Conservation (phyloP, 2,329 filamentous ascomycete genomes). For the Sporothrix mexicana region DNA sequence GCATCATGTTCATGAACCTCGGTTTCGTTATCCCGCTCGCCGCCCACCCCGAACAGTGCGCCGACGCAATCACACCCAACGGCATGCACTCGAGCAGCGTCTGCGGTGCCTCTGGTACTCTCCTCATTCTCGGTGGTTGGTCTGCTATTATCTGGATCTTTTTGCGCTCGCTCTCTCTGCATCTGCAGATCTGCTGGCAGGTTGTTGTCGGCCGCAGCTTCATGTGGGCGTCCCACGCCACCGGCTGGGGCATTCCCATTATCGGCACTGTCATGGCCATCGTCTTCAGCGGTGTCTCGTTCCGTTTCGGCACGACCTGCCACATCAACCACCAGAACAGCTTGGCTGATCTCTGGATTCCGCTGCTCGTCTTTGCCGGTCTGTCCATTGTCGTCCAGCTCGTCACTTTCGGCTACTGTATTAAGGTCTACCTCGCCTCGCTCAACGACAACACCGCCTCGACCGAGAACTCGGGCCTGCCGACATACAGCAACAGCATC, state of each 20-base stretch:
- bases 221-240: constrained; percentile 80
- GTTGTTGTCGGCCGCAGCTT: constrained; percentile 85
- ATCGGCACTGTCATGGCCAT: constrained; percentile 77
- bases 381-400: constrained; percentile 81
- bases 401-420: constrained; percentile 86
- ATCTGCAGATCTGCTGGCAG: constrained; percentile 98
- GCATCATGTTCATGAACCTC: constrained; percentile 80
- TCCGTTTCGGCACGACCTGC: constrained; percentile 88
- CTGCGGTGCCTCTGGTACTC: constrained; percentile 86
- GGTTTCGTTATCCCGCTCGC: constrained; percentile 90
- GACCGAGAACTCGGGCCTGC: constrained; percentile 73
- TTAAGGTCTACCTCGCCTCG: constrained; percentile 90
- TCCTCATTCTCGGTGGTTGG: constrained; percentile 86
- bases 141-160: constrained; percentile 88
- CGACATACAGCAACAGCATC: constrained; percentile 76
- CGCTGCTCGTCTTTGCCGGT: constrained; percentile 77
- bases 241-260: constrained; percentile 84
- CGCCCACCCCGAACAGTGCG: constrained; percentile 79
- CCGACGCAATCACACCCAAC: constrained; percentile 88
- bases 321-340: constrained; percentile 92
- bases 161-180: constrained; percentile 85
- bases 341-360: constrained; percentile 87
- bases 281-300: constrained; percentile 88
- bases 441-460: constrained; percentile 74
- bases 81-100: constrained; percentile 83